Evolutionary conservation across 2,329 filamentous ascomycete species (phyloP).

Genomic region (Canariomyces notabilis): DNA sequence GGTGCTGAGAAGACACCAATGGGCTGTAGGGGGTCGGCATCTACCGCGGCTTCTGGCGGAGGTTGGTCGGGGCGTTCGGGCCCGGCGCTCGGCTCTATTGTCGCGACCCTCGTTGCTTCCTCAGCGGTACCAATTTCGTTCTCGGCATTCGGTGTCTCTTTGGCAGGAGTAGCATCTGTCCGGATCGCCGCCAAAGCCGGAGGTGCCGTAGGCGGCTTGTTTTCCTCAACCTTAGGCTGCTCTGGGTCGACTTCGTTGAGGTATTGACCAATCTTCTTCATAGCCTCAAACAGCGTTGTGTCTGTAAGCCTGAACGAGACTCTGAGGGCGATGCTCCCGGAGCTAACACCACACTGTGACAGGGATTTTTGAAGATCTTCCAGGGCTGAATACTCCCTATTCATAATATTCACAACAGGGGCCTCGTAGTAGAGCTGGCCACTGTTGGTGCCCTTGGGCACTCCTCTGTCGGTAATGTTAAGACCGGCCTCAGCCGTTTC

Average conservation of each 20-base stretch:
- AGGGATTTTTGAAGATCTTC: constrained; percentile 84
- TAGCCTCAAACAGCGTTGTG: constrained; percentile 76
- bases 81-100: background rate
- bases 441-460: constrained; percentile 56
- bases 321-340: constrained; percentile 72
- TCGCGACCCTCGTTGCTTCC: background rate
- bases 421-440: constrained; percentile 85
- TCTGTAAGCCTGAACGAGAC: constrained; percentile 72
- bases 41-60: background rate
- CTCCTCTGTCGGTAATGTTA: constrained; percentile 79
- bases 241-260: constrained; percentile 52
- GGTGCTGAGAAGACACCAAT: constrained; percentile 76
- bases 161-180: constrained; percentile 11
- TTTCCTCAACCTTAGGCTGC: constrained; percentile 15
- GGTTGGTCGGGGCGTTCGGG: constrained; percentile 17
- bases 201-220: constrained; percentile 11
- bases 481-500: constrained; percentile 62
- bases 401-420: constrained; percentile 79
- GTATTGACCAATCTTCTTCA: constrained; percentile 72
- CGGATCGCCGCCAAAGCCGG: constrained; percentile 14
- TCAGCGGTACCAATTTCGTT: constrained; percentile 4
- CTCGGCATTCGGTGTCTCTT: constrained; percentile 9
- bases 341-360: constrained; percentile 79
- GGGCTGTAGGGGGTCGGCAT: constrained; percentile 37
- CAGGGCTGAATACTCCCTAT: constrained; percentile 70